Evolutionary conservation across 2,329 filamentous ascomycete species (phyloP).

Genomic region (Aspergillus quadrilineatus): DNA sequence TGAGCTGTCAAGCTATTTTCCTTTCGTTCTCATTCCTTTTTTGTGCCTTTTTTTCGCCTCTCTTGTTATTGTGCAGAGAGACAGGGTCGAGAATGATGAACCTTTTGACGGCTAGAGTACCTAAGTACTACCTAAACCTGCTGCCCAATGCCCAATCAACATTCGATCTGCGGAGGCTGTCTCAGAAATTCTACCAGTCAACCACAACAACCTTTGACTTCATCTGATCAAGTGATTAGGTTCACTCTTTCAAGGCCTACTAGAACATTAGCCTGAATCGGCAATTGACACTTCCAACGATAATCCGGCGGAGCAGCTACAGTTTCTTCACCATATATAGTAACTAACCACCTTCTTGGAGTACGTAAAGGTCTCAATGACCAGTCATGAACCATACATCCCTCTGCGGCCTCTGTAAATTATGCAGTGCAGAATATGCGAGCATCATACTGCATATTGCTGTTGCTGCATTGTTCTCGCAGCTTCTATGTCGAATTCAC

Average conservation of each 20-base stretch:
- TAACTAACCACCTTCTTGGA: too few species aligned
- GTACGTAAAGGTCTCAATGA: neutral
- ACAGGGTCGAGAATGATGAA: conserved; percentile 2
- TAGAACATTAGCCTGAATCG: too few species aligned
- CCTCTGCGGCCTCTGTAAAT: neutral
- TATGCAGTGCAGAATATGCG: too few species aligned
- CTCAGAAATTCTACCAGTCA: neutral
- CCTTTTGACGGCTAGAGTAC: conserved; percentile 4
- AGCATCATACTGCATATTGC: neutral
- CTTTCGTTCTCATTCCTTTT: neutral
- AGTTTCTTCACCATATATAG: too few species aligned
- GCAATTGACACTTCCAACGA: too few species aligned
- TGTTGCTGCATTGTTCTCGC: neutral
- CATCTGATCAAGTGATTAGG: neutral
- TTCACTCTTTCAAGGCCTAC: too few species aligned
- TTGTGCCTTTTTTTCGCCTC: neutral
- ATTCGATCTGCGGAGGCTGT: neutral
- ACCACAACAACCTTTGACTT: neutral
- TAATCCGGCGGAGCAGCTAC: too few species aligned
- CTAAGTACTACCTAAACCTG: conserved; percentile 16
- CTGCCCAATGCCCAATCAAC: conserved; percentile 28
- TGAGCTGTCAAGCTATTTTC: neutral
- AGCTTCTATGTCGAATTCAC: neutral
- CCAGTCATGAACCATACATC: neutral
- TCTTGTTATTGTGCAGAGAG: conserved; percentile 2